Conservation (phyloP, 768 basidiomycete species). For the Trametes villosa region DNA sequence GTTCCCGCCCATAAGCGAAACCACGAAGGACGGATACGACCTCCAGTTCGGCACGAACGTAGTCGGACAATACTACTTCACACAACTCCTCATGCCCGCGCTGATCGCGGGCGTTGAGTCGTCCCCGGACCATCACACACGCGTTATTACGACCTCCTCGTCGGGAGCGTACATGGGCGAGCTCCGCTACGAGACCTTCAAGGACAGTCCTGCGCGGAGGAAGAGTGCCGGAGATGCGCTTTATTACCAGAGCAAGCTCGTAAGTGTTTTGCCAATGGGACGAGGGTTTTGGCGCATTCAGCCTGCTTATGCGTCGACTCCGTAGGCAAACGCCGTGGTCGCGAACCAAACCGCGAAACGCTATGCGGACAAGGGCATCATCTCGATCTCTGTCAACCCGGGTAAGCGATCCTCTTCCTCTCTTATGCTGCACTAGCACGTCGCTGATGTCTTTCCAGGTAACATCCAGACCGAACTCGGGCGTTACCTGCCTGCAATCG, state of each 20-base stretch:
- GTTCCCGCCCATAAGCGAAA: slow-evolving; percentile 41
- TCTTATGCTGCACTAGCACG: slow-evolving; percentile 35
- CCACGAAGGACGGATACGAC: slow-evolving; percentile 55
- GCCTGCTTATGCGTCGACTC: neutral
- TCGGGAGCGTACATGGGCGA: slow-evolving; percentile 37
- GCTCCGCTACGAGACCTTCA: slow-evolving; percentile 46
- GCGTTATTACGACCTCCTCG: slow-evolving; percentile 55
- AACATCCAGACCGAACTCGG: slow-evolving; percentile 26
- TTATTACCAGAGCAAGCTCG: slow-evolving; percentile 50
- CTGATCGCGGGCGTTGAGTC: slow-evolving; percentile 45
- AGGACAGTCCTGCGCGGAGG: slow-evolving; percentile 33
- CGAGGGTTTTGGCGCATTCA: neutral
- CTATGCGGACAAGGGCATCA: slow-evolving; percentile 48
- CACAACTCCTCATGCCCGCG: slow-evolving; percentile 53
- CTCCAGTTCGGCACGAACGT: slow-evolving; percentile 61
- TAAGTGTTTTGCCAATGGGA: slow-evolving; percentile 28
- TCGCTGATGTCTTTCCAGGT: slow-evolving; percentile 2
- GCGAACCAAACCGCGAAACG: slow-evolving; percentile 52
- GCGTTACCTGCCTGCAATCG: neutral
- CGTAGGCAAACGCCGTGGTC: slow-evolving; percentile 50
- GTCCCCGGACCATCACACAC: slow-evolving; percentile 46
- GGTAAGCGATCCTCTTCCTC: slow-evolving; percentile 33
- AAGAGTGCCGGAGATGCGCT: slow-evolving; percentile 19
- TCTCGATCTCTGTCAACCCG: slow-evolving; percentile 51
- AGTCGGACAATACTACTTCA: slow-evolving; percentile 39